A percentile compares a stretch with the other conserved stretches of the same genome.
These are phyloP conservation scores for Paraconiothyrium brasiliense DNA, from an alignment of 2,329 filamentous ascomycete genomes.

Conservation along the genomic window DNA sequence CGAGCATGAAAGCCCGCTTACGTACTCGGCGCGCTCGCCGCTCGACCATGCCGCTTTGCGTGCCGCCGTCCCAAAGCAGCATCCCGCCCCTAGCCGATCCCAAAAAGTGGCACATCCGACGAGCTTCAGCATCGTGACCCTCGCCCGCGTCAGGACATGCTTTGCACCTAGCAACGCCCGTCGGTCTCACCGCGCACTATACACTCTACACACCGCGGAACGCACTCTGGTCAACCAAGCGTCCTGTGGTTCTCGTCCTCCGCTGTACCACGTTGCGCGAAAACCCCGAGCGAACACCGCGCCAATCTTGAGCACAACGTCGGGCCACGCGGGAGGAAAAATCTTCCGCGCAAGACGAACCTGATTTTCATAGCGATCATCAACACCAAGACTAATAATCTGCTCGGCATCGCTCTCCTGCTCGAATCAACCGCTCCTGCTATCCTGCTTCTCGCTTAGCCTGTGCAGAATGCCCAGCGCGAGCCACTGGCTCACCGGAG, in stretches of 20 bases:
- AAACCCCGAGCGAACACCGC: background rate
- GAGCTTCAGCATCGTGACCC: background rate
- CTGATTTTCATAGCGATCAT: background rate
- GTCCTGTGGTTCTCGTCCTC: background rate
- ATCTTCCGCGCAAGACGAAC: conserved; percentile 1
- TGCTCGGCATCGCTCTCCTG: conserved; percentile 1
- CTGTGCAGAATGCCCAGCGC: background rate
- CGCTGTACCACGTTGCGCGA: background rate
- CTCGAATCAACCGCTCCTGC: conserved; percentile 8
- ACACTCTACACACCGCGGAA: background rate
- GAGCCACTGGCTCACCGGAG: conserved; percentile 7
- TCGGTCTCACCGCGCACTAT: background rate
- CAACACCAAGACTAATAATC: conserved; percentile 6
- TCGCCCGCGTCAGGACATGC: background rate
- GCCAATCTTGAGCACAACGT: background rate
- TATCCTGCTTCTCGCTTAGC: conserved; percentile 1
- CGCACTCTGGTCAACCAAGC: background rate
- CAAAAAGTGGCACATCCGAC: conserved; percentile 35
- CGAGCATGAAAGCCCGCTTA: conserved; percentile 26
- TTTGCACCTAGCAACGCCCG: background rate
- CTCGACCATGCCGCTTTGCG: conserved; percentile 20
- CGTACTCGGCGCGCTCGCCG: conserved; percentile 16
- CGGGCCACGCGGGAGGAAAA: background rate
- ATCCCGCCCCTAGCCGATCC: conserved; percentile 36
- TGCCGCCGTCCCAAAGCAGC: conserved; percentile 32